Base-by-base conservation (phyloP, 208 protist genomes). In the Leishmania major region DNA sequence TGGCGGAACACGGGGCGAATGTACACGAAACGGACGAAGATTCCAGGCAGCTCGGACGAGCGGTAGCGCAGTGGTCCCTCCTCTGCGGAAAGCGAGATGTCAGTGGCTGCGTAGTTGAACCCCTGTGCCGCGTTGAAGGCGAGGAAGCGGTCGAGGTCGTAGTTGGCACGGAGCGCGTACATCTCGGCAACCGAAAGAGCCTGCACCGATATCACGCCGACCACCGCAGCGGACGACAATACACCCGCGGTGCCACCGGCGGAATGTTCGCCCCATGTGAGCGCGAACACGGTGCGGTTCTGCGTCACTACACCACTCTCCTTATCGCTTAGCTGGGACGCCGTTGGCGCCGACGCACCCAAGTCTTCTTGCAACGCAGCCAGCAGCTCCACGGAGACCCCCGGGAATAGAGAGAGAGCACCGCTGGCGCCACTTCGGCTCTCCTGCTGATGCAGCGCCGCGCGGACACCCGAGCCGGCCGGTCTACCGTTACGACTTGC, bases 121-220 rank as follows among this genome's bases (percentile, higher is more conserved):
- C 89, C 87, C 25, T 55, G 83, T 17, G 83, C 74, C 3, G 92
- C 80, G 81, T 96, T 92, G 87, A 96, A 96, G 77, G 91, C 84
- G 45, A 96, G 84, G 80, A 93, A 93, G 73, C 79, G 86, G 82
- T 98, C 95, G n/a, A 98, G 43, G 79, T 96, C 91, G 81, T 96
- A 98, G 88, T 97, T 97, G 72, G 87, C 84, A 45, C 94, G 91
- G 11, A 98, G 83, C n/a, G 89, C 90, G 79, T 98, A 96, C 90
- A 96, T 89, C 69, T 97, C 95, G 0, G 74, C 31, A 40, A 92
- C 78, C 15, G 86, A 86, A 47, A 96, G 67, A 40, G 77, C 77
- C 64, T 92, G 89, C 77, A 90, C 84, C 8, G 91, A 91, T 6
- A 91, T 88, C 31, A 96, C 79, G 71, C 94, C 95, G 11, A 95